Conservation (phyloP, 73 alveolate genomes). For the Paramecium tetraurelia region DNA sequence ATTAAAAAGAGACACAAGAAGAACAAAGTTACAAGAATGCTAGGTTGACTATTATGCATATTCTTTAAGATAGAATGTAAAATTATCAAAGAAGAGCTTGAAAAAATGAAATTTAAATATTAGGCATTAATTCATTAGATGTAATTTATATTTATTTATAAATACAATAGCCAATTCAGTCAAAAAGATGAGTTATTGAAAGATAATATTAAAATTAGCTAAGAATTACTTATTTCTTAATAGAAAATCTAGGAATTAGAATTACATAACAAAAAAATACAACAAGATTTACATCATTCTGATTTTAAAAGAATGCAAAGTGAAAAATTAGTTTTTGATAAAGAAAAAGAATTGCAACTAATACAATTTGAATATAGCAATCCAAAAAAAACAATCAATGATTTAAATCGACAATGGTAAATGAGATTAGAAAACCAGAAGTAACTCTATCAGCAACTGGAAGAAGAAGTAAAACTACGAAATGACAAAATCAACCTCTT, state of each 20-base stretch:
- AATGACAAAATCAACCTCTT: neutral
- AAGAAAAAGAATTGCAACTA: neutral
- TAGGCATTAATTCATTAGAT: neutral
- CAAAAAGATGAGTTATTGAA: neutral
- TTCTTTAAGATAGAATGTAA: constrained; percentile 5
- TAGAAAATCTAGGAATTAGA: neutral
- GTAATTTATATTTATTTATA: neutral
- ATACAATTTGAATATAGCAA: constrained; percentile 27
- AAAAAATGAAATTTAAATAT: neutral
- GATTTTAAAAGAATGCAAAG: neutral
- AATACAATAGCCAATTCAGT: neutral
- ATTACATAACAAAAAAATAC: neutral
- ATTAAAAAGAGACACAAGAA: constrained; percentile 3
- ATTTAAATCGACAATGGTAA: neutral
- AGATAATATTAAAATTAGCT: neutral
- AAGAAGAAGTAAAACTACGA: neutral
- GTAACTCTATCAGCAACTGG: neutral
- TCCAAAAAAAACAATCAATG: constrained; percentile 6
- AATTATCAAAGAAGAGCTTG: neutral
- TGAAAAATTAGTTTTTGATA: neutral
- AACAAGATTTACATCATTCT: neutral
- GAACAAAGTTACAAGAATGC: neutral
- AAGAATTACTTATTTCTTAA: neutral
- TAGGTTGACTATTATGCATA: neutral
- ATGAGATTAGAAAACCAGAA: neutral